Evolutionary conservation across 2,329 filamentous ascomycete species (phyloP), one percentile per base, ranked within the genome.

Genomic region (Fusarium sp.): DNA sequence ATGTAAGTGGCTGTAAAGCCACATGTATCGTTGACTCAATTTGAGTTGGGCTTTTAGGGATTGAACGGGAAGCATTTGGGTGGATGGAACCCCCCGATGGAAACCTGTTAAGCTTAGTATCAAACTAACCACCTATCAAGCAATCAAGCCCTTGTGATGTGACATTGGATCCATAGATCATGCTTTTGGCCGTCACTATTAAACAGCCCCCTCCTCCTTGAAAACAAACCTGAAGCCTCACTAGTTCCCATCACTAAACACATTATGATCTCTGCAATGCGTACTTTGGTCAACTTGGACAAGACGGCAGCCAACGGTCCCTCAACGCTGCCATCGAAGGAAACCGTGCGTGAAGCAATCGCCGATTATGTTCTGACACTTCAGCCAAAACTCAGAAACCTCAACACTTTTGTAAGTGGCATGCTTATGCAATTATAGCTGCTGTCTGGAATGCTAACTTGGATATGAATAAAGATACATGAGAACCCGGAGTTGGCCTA

Each of bases 401-500:
- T 50, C 6, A 50, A 50, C 5, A 40, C 6, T 3, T 28, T 40
- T 40, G 47, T 50, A 8, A 39, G 46, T 37, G 9, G 3, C 7
- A 19, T 3, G 5, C 15, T 5, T 15, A 3, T 19, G 7, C 28
- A 4, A 28, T 20, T 26, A 11, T 9, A 17, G 24, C 7, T 9
- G 5, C 13, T 8, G 15, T 4, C 15, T 24, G 6, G 24, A 24
- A 24, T 24, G 10, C 15, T 17, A 10, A 19, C 35, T 50, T 28
- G 35, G 28, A 5, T 24, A 13, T 19, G 17, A 26, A 6, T 14
- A 7, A 19, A 61, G 59, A 62, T 62, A 7, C 47, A 62, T 30
- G 22, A 45, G 17, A 62, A 49, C n/a, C 59, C 59, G 0, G 59
- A 62, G 32, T 54, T 62, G 9, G 47, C 47, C 40, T 62, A 48